Conservation (phyloP, 768 basidiomycete genomes). For the Lactarius indigo region DNA sequence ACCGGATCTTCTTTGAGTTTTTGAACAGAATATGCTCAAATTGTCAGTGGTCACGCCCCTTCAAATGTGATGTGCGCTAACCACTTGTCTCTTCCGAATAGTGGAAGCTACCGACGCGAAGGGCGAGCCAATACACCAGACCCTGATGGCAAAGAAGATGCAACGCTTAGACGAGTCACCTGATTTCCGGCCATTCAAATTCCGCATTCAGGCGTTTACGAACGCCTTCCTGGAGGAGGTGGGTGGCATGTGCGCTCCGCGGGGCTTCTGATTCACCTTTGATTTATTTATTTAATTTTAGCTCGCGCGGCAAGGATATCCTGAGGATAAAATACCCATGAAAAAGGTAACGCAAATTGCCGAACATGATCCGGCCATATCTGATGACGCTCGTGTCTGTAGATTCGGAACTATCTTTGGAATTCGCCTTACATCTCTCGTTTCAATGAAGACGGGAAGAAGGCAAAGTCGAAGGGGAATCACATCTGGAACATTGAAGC, state of each 20-base stretch:
- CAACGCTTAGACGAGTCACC: constrained; percentile 92
- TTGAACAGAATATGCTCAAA: constrained; percentile 87
- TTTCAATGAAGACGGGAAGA: constrained; percentile 98
- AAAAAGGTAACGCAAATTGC: constrained; percentile 66
- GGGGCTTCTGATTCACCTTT: not conserved
- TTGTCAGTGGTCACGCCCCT: constrained; percentile 48
- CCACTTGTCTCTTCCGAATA: constrained; percentile 35
- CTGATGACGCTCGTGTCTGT: constrained; percentile 16
- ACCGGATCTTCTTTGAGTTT: constrained; percentile 88
- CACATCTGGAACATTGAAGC: constrained; percentile 99
- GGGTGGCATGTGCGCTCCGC: constrained; percentile 28
- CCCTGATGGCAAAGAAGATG: constrained; percentile 99
- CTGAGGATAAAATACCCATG: constrained; percentile 93
- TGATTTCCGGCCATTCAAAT: constrained; percentile 98
- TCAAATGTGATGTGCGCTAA: constrained; percentile 20
- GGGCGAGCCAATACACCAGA: constrained; percentile 96
- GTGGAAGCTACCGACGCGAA: constrained; percentile 93
- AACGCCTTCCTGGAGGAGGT: constrained; percentile 93
- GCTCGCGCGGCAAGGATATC: constrained; percentile 82
- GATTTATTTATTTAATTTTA: constrained; percentile 32
- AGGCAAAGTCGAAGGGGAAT: constrained; percentile 98
- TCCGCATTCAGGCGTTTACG: constrained; percentile 97
- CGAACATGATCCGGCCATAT: constrained; percentile 16
- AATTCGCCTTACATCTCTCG: constrained; percentile 89
- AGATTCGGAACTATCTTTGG: constrained; percentile 97